Conservation (phyloP, 768 basidiomycete species). For the Termitomyces sp. region DNA sequence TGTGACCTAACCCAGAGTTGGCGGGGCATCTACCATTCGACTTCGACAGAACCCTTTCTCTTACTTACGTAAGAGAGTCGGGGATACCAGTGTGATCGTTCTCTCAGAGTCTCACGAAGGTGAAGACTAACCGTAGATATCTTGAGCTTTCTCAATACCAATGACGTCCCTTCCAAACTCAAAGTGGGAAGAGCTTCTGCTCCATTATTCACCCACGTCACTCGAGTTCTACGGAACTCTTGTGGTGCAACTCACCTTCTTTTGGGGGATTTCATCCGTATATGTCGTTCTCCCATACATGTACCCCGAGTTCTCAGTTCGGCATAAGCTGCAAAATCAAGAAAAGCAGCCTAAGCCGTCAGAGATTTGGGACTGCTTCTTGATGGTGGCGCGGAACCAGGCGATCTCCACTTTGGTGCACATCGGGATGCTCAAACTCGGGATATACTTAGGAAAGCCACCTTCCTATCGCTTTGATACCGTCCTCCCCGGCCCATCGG, state of each 20-base stretch:
- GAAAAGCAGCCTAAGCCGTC: slow-evolving; percentile 23
- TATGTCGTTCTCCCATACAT: slow-evolving; percentile 24
- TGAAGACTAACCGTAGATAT: too few species aligned
- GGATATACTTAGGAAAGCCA: slow-evolving; percentile 2
- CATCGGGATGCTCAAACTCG: slow-evolving; percentile 15
- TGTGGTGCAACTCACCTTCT: slow-evolving; percentile 23
- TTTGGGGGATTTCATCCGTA: slow-evolving; percentile 23
- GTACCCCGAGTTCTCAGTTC: slow-evolving; percentile 23
- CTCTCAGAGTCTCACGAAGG: too few species aligned
- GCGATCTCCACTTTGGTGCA: slow-evolving; percentile 22
- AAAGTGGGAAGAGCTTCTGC: slow-evolving; percentile 12
- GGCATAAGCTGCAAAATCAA: slow-evolving; percentile 27
- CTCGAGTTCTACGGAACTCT: slow-evolving; percentile 25
- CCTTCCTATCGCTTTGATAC: slow-evolving; percentile 21
- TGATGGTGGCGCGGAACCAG: slow-evolving; percentile 25
- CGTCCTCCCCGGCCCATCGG: slow-evolving; percentile 16
- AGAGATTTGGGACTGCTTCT: slow-evolving; percentile 25
- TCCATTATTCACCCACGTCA: slow-evolving; percentile 15
- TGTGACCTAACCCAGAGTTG: too few species aligned
- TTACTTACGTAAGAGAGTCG: too few species aligned
- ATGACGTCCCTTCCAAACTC: background rate
- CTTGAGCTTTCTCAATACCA: background rate
- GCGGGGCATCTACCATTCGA: too few species aligned
- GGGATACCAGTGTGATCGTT: too few species aligned
- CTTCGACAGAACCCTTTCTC: too few species aligned